Base-by-base conservation (phyloP, 768 basidiomycete genomes). In the Agaricus subrufescens region DNA sequence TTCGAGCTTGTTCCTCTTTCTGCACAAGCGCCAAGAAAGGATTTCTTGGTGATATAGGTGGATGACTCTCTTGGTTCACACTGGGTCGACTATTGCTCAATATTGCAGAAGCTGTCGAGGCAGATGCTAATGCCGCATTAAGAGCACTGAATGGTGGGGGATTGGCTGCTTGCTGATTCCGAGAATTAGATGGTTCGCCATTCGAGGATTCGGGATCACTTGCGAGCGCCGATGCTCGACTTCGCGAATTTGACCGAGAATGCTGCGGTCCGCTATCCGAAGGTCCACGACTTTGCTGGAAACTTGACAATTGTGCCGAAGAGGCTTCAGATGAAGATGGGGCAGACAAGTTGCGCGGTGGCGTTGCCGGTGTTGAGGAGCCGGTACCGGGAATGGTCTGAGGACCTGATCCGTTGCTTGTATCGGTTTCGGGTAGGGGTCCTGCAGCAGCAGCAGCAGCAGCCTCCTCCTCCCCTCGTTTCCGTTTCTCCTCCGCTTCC, bases 401-500 rank as follows among this genome's bases (percentile, higher is more conserved):
- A 30, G 62, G 54, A 38, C 64, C 64, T 40, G 62, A 27, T 42
- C 57, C 67, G 27, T 64, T 56, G 50, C 62, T 64, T 44, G 29
- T 15, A 54, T 39, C 23, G 7, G 30, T 34, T 54, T 34, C 42
- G 30, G 11, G 31, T 30, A 34, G 15, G 12, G 44, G 19, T 49
- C 58, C n/a, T 65, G 65, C 15, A 12, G n/a, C 45, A 25, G 23
- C 3, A 31, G 69, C 68, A 53, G 69, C 75, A 57, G 71, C 71
- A 4, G 70, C 71, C 34, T 67, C 69, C 43, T 68, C 70, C 30
- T 69, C 73, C 44, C 75, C 76, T 49, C 74, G 75, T 70, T 82
- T 84, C 64, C 72, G 80, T 70, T 81, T 85, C 68, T 88, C 83
- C 63, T 84, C 87, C 55, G 79, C 80, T 65, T 90, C 83, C 65